Evolutionary conservation across 495 filamentous ascomycete species (phyloP).

Genomic region (Aspergillus coremiiformis): DNA sequence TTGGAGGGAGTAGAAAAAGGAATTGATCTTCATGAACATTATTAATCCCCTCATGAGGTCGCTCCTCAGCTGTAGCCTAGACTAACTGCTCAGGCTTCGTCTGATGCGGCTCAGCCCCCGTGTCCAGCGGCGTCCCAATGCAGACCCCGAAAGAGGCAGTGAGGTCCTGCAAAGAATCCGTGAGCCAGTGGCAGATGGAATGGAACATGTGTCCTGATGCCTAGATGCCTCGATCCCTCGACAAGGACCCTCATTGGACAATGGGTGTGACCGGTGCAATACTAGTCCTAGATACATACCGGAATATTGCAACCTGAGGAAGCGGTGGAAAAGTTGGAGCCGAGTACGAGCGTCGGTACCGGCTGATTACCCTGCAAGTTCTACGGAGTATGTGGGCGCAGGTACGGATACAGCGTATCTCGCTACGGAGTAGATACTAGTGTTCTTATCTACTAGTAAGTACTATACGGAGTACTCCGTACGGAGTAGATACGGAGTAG

Average conservation of each 20-base stretch:
- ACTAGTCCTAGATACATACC: no score
- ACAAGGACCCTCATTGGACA: not conserved
- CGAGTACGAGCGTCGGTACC: not conserved
- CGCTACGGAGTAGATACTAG: no score
- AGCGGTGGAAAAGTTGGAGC: not conserved
- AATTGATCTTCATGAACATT: not conserved
- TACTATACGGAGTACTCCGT: no score
- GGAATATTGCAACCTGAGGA: no score
- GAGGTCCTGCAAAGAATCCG: not conserved
- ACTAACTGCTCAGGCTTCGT: not conserved
- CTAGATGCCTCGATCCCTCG: not conserved
- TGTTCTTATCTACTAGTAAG: no score
- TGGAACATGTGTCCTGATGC: not conserved
- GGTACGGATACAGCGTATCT: no score
- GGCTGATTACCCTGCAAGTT: not conserved
- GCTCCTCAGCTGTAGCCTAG: not conserved
- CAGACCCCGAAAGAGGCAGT: not conserved
- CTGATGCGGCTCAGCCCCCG: not conserved
- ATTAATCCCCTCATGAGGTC: not conserved
- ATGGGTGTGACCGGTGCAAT: not conserved
- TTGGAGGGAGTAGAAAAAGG: not conserved
- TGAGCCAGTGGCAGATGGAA: not conserved
- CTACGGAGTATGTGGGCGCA: no score
- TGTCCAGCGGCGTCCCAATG: not conserved
- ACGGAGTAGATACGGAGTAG: no score